Percentiles rank a stretch among this genome's conserved stretches.
Evolutionary conservation across 108 stramenopile species (phyloP).

Genomic region (Nitzschia sp.): DNA sequence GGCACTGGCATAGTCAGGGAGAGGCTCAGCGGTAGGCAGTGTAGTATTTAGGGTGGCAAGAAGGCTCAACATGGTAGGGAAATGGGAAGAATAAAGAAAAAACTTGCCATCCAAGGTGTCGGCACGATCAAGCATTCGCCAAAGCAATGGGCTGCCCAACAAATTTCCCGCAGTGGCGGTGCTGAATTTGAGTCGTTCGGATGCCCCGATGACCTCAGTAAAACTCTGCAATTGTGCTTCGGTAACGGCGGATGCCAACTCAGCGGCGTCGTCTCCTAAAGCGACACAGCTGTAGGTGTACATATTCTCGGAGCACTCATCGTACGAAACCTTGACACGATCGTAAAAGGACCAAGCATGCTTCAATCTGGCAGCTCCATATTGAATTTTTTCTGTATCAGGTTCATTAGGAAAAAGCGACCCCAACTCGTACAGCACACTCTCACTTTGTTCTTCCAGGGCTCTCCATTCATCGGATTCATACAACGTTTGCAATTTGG

Average conservation of each 20-base stretch:
- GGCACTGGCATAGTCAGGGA: conserved; percentile 42
- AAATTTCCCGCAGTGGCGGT: conserved; percentile 22
- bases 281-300: conserved; percentile 8
- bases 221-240: conserved; percentile 25
- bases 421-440: conserved; percentile 34
- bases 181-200: conserved; percentile 37
- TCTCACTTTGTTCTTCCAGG: conserved; percentile 25
- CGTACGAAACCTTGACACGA: conserved; percentile 36
- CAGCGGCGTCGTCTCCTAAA: conserved; percentile 2
- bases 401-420: conserved; percentile 23
- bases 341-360: conserved; percentile 50
- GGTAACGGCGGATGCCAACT: conserved; percentile 8
- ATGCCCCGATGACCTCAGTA: conserved; percentile 21
- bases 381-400: conserved; percentile 7
- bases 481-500: conserved; percentile 33
- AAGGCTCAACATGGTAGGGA: conserved; percentile 38
- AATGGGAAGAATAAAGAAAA: conserved; percentile 49
- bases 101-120: conserved; percentile 14
- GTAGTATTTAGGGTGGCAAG: conserved; percentile 28
- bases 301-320: conserved; percentile 31
- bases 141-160: conserved; percentile 41
- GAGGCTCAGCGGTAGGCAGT: conserved; percentile 17
- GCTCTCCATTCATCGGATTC: conserved; percentile 22
- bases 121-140: conserved; percentile 38
- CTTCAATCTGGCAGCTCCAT: conserved; percentile 28